Evolutionary conservation across 306 rosid genomes (phyloP).

Genomic region (Fragaria iinumae): DNA sequence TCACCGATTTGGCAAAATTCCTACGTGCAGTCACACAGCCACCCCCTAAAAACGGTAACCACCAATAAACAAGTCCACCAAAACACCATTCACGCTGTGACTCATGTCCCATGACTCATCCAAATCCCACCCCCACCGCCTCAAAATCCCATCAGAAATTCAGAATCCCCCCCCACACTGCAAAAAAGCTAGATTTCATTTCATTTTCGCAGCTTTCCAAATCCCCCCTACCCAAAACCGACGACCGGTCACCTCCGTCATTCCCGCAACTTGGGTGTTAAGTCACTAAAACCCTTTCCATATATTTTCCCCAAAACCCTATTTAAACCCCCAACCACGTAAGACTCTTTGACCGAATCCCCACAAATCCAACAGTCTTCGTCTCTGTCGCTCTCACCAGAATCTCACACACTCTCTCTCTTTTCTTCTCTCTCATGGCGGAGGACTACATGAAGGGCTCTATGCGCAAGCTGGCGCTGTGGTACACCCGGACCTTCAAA

Average conservation of each 20-base stretch:
- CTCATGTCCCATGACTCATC: background rate
- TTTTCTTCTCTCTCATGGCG: background rate
- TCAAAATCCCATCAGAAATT: background rate
- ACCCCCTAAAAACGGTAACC: background rate
- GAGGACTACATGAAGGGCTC: constrained; percentile 41
- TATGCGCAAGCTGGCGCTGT: constrained; percentile 44
- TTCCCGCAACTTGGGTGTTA: background rate
- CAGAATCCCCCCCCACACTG: background rate
- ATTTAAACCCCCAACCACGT: constrained; percentile 1
- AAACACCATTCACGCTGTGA: background rate
- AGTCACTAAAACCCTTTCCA: background rate
- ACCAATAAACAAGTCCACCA: background rate
- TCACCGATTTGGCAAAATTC: too few relatives aligned
- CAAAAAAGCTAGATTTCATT: background rate
- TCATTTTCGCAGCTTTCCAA: background rate
- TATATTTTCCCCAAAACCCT: background rate
- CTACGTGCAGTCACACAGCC: background rate
- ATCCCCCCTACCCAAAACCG: background rate
- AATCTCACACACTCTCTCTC: background rate
- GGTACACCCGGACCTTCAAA: constrained; percentile 52
- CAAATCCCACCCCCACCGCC: background rate
- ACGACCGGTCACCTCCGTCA: background rate
- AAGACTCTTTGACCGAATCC: constrained; percentile 2
- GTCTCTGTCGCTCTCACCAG: background rate
- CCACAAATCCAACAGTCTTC: background rate